These are phyloP conservation scores for Bocquillonia castaneifolia DNA, from an alignment of 441 rosid genomes.

Conservation along the genomic window DNA sequence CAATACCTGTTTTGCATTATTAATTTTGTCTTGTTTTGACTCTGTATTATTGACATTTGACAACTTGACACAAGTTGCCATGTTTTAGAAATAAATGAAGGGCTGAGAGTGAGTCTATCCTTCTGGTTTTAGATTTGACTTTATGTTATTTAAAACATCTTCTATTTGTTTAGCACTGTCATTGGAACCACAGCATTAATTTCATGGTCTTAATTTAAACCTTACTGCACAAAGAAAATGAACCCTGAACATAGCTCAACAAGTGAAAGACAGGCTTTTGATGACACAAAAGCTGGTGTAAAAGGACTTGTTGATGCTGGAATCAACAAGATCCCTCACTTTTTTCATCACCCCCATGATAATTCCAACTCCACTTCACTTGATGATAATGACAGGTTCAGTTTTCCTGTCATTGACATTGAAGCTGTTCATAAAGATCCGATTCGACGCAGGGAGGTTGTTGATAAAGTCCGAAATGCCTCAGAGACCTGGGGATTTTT, in stretches of 20 bases:
- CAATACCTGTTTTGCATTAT: too few species aligned
- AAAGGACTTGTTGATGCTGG: slow-evolving; percentile 48
- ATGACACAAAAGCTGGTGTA: slow-evolving; percentile 50
- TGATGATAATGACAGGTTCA: slow-evolving; percentile 8
- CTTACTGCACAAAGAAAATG: slow-evolving; percentile 6
- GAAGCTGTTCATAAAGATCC: slow-evolving; percentile 3
- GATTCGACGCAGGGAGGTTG: slow-evolving; percentile 23
- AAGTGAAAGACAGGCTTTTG: slow-evolving; percentile 27
- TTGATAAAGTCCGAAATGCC: slow-evolving; percentile 24
- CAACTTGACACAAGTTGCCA: too few species aligned
- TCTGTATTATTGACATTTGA: too few species aligned
- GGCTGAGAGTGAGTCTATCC: too few species aligned
- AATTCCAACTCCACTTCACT: not conserved
- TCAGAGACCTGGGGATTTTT: slow-evolving; percentile 37
- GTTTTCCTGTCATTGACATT: slow-evolving; percentile 44
- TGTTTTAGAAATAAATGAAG: too few species aligned
- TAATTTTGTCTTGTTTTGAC: too few species aligned
- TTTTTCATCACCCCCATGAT: slow-evolving; percentile 33
- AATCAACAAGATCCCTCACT: slow-evolving; percentile 33
- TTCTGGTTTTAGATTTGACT: too few species aligned
- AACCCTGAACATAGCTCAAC: slow-evolving; percentile 4
- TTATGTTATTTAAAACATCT: too few species aligned
- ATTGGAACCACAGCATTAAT: too few species aligned
- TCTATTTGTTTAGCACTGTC: too few species aligned
- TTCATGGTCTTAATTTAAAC: too few species aligned